Percentiles rank a stretch among this genome's conserved stretches.
Conservation (phyloP, 73 alveolate genomes). For the Tetrahymena malaccensis region DNA sequence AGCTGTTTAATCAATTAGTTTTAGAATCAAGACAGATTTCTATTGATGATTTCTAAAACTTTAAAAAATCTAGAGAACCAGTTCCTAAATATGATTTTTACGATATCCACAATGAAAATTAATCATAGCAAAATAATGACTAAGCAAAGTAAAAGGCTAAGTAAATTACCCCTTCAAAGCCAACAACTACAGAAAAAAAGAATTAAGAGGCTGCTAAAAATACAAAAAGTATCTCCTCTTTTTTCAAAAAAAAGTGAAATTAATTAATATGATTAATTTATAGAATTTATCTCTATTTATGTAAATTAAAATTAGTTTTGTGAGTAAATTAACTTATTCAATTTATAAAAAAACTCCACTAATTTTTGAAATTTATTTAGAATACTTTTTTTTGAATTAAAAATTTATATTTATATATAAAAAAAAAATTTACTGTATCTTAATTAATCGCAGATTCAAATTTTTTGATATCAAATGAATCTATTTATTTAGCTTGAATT, state of each 20-base stretch:
- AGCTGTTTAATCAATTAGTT: neutral
- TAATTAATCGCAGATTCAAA: neutral
- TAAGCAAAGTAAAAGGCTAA: neutral
- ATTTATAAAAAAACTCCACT: too few relatives aligned
- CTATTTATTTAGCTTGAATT: neutral
- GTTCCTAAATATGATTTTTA: neutral
- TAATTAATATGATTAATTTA: neutral
- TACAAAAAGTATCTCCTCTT: neutral
- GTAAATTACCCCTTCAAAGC: neutral
- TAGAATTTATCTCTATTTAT: too few relatives aligned
- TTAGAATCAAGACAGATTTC: neutral
- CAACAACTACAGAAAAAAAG: neutral
- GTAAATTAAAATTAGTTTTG: too few relatives aligned
- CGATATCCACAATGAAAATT: neutral
- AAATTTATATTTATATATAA: too few relatives aligned
- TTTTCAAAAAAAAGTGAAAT: neutral
- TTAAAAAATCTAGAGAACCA: neutral
- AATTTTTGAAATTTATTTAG: neutral
- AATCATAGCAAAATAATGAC: neutral
- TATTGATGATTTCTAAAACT: neutral
- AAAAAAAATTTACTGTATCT: neutral
- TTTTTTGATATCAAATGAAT: neutral
- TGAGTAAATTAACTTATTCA: too few relatives aligned
- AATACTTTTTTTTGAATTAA: neutral
- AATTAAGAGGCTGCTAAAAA: neutral